Percentiles rank a stretch among this genome's conserved stretches.
Conservation (phyloP, 345 rosid species). For the Lepidium africanum region DNA sequence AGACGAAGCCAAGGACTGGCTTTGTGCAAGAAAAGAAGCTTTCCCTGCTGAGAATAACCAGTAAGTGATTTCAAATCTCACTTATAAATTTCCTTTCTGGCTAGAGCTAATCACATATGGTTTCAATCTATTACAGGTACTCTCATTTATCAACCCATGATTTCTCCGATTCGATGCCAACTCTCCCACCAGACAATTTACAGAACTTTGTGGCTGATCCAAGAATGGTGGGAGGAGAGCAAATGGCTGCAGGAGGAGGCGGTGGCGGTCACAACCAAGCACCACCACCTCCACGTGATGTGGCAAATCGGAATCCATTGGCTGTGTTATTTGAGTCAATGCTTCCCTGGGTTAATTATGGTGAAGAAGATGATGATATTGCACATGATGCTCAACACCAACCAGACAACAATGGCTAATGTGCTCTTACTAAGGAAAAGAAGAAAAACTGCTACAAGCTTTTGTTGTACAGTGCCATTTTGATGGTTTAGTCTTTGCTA, state of each 20-base stretch:
- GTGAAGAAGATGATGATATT: conserved; percentile 25
- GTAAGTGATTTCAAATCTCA: conserved; percentile 36
- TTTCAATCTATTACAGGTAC: conserved; percentile 33
- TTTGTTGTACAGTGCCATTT: conserved; percentile 17
- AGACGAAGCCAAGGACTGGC: conserved; percentile 66
- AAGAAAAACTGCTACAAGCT: background rate
- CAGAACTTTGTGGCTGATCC: conserved; percentile 71
- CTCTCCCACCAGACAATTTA: conserved; percentile 75
- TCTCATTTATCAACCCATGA: conserved; percentile 63
- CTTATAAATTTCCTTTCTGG: background rate
- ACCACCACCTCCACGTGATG: conserved; percentile 35
- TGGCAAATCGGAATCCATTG: conserved; percentile 49
- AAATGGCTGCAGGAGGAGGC: conserved; percentile 31
- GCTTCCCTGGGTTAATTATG: conserved; percentile 70
- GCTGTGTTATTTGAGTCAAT: conserved; percentile 67
- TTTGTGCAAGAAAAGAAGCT: conserved; percentile 67
- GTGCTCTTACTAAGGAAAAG: background rate
- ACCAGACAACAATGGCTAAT: conserved; percentile 31
- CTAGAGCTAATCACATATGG: conserved; percentile 6
- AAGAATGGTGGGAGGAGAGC: conserved; percentile 40
- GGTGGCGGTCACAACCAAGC: conserved; percentile 9
- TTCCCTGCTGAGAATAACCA: conserved; percentile 75
- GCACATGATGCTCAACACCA: conserved; percentile 27
- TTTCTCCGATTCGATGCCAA: conserved; percentile 62
- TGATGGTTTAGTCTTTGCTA: background rate